Evolutionary conservation across 805 yeast genomes (phyloP), one percentile per base, ranked within the genome.

Genomic region (Dipodascus geniculatus): DNA sequence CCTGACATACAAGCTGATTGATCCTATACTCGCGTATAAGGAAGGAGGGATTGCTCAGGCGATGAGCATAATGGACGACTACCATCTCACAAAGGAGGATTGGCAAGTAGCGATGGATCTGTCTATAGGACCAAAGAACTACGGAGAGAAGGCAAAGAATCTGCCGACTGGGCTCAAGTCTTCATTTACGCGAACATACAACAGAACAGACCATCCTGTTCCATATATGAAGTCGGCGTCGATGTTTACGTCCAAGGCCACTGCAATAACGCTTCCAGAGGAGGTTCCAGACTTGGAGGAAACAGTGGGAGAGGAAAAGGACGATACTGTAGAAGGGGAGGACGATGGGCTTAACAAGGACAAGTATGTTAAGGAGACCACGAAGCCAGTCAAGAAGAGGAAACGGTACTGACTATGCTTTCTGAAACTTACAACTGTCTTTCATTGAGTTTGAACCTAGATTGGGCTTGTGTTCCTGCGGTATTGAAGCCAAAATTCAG

Each of bases 81-180:
- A 93, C 67, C 93, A 81, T 63, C 67, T 93, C 42, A 85, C 96
- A 4, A 85, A 81, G 62, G 96, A 90, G 54, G 98, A 93, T 67
- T 91, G 95, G 90, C 97, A 90, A 63, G 77, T 76, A 22, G 71
- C 93, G 9, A 74, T 88, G 77, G 97, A 90, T 57, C 78, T 90
- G 57, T 83, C 87, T 19, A 82, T 89, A 11, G 96, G 96, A 0
- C 63, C 67, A 4, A 66, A 67, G 28, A 63, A 61, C 23, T 71
- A 73, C 31, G 75, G 74, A 11, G 75, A 67, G 17, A 63, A 67
- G 35, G 74, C 79, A 19, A 86, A 87, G 67, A 76, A 78, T 61
- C 75, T 91, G 3, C 81, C 91, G 8, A 78, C 96, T 1, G 75
- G 82, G n/a, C 80, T 80, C 11, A 93, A 93, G 66, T 73, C 91